phyloP scores from a whole-genome alignment of 331 rosid genomes.

The Pyracantha coccinea region DNA sequence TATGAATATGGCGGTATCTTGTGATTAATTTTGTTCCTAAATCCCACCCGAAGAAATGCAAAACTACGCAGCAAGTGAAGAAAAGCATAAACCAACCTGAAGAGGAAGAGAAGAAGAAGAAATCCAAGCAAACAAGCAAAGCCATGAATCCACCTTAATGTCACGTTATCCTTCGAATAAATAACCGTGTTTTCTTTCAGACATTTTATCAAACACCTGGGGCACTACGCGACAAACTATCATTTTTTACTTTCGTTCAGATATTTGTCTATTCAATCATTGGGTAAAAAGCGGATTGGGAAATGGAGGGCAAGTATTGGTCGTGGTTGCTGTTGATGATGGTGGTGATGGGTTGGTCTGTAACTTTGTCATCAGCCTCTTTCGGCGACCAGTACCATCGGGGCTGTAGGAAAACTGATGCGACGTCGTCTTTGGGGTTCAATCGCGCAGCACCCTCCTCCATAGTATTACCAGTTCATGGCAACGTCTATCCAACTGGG shows the following conservation, averaged over 20 bases:
- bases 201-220: slow-evolving; percentile 27
- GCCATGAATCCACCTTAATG: slow-evolving; percentile 14
- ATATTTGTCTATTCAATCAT: too few species aligned
- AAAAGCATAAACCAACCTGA: neutral
- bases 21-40: too few species aligned
- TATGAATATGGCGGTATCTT: too few species aligned
- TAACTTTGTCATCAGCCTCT: slow-evolving; percentile 43
- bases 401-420: slow-evolving; percentile 35
- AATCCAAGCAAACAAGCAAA: slow-evolving; percentile 30
- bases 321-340: slow-evolving; percentile 16
- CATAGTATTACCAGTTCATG: slow-evolving; percentile 71
- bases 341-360: slow-evolving; percentile 17
- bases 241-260: too few species aligned
- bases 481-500: slow-evolving; percentile 92
- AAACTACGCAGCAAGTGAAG: too few species aligned
- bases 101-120: neutral
- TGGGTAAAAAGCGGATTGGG: slow-evolving; percentile 4
- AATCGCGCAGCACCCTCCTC: slow-evolving; percentile 51
- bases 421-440: slow-evolving; percentile 33
- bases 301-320: slow-evolving; percentile 9
- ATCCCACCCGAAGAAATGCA: too few species aligned
- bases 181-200: slow-evolving; percentile 7
- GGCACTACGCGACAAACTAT: neutral
- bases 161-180: neutral
- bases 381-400: slow-evolving; percentile 32